These are phyloP conservation scores for Hymenotorrendiella dingleyae DNA, from an alignment of 2,329 filamentous ascomycete species.

Conservation along the genomic window DNA sequence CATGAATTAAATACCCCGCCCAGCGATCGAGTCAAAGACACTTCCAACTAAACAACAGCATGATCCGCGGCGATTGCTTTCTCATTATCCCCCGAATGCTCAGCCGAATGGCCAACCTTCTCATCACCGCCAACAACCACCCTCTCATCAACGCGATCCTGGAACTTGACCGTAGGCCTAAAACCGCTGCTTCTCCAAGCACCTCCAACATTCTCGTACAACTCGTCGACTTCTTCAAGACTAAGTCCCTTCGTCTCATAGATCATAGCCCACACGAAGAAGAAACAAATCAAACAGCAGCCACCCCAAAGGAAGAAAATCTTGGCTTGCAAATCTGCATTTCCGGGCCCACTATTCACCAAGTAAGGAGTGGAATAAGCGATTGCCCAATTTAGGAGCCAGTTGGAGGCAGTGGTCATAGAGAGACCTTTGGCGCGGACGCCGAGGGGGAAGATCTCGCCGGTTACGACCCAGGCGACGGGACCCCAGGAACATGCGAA, in stretches of 20 bases:
- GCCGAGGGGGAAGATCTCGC: conserved; percentile 76
- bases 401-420: conserved; percentile 81
- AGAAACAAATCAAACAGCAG: conserved; percentile 45
- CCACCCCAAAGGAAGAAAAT: conserved; percentile 52
- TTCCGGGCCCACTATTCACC: conserved; percentile 45
- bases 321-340: conserved; percentile 17
- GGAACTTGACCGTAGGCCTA: too few relatives aligned
- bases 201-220: too few relatives aligned
- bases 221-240: conserved; percentile 64
- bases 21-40: too few relatives aligned
- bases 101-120: too few relatives aligned
- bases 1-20: too few relatives aligned
- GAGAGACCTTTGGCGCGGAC: conserved; percentile 73
- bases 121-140: too few relatives aligned
- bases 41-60: too few relatives aligned
- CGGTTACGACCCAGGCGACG: conserved; percentile 65
- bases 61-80: too few relatives aligned
- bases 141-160: too few relatives aligned
- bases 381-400: conserved; percentile 75
- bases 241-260: conserved; percentile 69
- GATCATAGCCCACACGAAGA: conserved; percentile 52
- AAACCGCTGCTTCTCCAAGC: too few relatives aligned
- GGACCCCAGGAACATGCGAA: conserved; percentile 77
- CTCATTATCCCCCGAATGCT: too few relatives aligned
- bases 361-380: conserved; percentile 68